Evolutionary conservation across 2,329 filamentous ascomycete species (phyloP).

Genomic region (Corynespora cassiicola): DNA sequence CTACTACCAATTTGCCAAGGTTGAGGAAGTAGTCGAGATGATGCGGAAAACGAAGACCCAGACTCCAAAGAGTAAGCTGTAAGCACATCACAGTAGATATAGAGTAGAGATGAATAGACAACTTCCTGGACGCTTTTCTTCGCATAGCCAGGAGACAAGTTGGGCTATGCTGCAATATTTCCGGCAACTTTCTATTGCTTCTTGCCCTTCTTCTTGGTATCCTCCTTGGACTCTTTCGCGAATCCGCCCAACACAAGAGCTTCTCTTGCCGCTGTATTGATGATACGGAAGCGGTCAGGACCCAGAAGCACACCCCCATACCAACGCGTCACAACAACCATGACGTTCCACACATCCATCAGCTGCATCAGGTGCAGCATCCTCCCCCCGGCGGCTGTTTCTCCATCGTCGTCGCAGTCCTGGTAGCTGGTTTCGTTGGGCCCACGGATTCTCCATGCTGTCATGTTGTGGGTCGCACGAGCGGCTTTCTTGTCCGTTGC

Average conservation of each 20-base stretch:
- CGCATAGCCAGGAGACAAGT: too few species aligned
- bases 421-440: constrained; percentile 68
- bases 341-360: constrained; percentile 91
- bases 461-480: constrained; percentile 93
- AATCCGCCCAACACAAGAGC: constrained; percentile 80
- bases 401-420: constrained; percentile 95
- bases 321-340: constrained; percentile 94
- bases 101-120: too few species aligned
- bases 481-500: constrained; percentile 83
- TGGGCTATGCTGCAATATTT: too few species aligned
- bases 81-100: too few species aligned
- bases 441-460: constrained; percentile 83
- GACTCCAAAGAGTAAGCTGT: constrained; percentile 32
- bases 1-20: constrained; percentile 79
- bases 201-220: constrained; percentile 37
- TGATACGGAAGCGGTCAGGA: constrained; percentile 86
- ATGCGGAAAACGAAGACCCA: constrained; percentile 16
- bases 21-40: constrained; percentile 63
- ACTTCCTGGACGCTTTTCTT: too few species aligned
- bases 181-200: too few species aligned
- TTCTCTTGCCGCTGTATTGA: constrained; percentile 86
- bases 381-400: constrained; percentile 86
- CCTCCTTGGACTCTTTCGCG: constrained; percentile 59
- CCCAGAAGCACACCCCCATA: constrained; percentile 92
- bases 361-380: constrained; percentile 90